Evolutionary conservation across 2,329 filamentous ascomycete genomes (phyloP).

Genomic region (Stemphylium lycopersici): DNA sequence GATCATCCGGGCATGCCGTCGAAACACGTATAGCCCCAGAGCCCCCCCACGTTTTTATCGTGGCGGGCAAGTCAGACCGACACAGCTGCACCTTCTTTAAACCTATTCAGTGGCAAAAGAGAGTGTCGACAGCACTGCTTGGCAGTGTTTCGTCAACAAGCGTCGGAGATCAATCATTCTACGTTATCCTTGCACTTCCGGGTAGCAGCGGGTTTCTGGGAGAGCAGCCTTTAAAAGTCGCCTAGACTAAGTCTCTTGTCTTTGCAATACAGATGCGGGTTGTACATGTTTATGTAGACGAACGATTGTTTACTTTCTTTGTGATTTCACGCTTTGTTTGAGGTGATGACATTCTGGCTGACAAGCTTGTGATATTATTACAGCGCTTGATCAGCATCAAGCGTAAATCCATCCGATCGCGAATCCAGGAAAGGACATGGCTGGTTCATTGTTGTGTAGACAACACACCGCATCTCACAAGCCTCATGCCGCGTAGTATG

Average conservation of each 20-base stretch:
- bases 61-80: slow-evolving; percentile 6
- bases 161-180: slow-evolving; percentile 33
- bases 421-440: no score
- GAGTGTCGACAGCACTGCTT: slow-evolving; percentile 20
- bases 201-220: slow-evolving; percentile 25
- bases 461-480: no score
- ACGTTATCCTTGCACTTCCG: slow-evolving; percentile 25
- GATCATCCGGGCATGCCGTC: no score
- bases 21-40: not conserved
- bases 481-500: not conserved
- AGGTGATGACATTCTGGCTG: not conserved
- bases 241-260: slow-evolving; percentile 42
- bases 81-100: slow-evolving; percentile 21
- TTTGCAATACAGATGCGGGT: slow-evolving; percentile 47
- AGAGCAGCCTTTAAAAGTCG: slow-evolving; percentile 40
- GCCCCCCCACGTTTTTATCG: not conserved
- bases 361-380: no score
- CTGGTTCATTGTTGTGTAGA: no score
- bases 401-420: no score
- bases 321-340: not conserved
- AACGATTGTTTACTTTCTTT: not conserved
- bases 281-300: slow-evolving; percentile 25
- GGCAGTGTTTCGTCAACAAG: slow-evolving; percentile 8
- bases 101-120: slow-evolving; percentile 30
- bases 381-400: no score